phyloP scores from a whole-genome alignment of 108 stramenopile genomes.

The Nitzschia putrida region DNA sequence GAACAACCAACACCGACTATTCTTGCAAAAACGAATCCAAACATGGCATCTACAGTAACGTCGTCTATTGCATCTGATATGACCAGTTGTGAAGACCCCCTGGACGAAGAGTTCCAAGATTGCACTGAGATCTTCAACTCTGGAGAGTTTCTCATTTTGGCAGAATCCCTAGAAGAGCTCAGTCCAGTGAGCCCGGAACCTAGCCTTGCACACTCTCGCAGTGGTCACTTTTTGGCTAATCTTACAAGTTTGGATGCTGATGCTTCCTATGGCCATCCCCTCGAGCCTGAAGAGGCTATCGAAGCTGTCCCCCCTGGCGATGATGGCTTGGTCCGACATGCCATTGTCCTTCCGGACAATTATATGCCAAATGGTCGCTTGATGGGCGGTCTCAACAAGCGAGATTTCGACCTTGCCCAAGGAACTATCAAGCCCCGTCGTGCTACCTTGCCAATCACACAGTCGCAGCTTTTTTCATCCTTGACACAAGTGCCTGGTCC shows the following conservation, averaged over 20 bases:
- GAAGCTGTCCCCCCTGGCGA: slow-evolving; percentile 29
- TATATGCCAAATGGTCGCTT: slow-evolving; percentile 38
- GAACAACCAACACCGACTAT: background rate
- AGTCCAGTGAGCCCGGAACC: background rate
- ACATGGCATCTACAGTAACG: background rate
- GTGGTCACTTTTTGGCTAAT: background rate
- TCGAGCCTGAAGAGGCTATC: slow-evolving; percentile 27
- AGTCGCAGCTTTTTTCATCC: slow-evolving; percentile 45
- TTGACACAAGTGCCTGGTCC: slow-evolving; percentile 46
- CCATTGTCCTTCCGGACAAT: slow-evolving; percentile 45
- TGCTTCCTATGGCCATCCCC: slow-evolving; percentile 29
- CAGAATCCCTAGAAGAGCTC: background rate
- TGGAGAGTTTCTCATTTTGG: background rate
- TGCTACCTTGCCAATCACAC: slow-evolving; percentile 43
- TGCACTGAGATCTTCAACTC: background rate
- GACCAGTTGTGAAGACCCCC: slow-evolving; percentile 1
- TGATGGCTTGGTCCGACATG: slow-evolving; percentile 34
- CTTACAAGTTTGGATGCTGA: slow-evolving; percentile 13
- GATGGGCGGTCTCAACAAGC: slow-evolving; percentile 36
- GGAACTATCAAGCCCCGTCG: slow-evolving; percentile 52
- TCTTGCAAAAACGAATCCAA: background rate
- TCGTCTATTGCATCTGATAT: background rate
- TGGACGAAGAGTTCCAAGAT: background rate
- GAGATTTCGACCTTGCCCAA: slow-evolving; percentile 47
- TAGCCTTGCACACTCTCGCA: background rate